Percentiles rank a stretch among this genome's conserved stretches.
Evolutionary conservation across 2,329 filamentous ascomycete species (phyloP).

Genomic region (Acrocalymma vagum): DNA sequence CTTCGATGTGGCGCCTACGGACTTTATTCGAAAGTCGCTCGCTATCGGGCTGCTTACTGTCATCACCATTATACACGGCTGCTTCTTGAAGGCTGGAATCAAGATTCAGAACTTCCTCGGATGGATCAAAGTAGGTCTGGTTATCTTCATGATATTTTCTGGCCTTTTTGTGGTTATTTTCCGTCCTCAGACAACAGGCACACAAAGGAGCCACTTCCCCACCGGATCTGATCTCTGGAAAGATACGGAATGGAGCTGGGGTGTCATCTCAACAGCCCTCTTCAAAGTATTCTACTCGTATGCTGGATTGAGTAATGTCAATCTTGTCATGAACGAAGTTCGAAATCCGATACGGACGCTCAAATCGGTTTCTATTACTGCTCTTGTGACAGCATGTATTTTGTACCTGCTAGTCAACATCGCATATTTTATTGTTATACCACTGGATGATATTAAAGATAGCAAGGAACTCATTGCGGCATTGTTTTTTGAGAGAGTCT

Average conservation of each 20-base stretch:
- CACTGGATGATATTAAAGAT: constrained; percentile 70
- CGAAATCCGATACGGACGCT: constrained; percentile 72
- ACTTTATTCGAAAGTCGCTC: constrained; percentile 63
- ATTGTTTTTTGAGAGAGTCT: constrained; percentile 71
- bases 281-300: constrained; percentile 76
- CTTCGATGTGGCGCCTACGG: constrained; percentile 59
- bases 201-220: constrained; percentile 30
- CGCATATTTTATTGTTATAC: constrained; percentile 70
- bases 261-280: constrained; percentile 70
- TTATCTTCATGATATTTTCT: constrained; percentile 50
- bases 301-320: constrained; percentile 71
- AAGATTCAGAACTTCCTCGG: constrained; percentile 49
- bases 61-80: constrained; percentile 49
- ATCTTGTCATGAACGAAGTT: constrained; percentile 77
- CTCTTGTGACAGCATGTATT: constrained; percentile 67
- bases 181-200: constrained; percentile 23
- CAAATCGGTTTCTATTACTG: constrained; percentile 67
- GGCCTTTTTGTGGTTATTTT: constrained; percentile 46
- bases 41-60: constrained; percentile 48
- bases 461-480: constrained; percentile 75
- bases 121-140: constrained; percentile 49
- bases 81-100: constrained; percentile 47
- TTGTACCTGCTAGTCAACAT: constrained; percentile 75
- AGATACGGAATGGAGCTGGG: constrained; percentile 74
- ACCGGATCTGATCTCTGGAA: constrained; percentile 67